These are phyloP conservation scores for Flaveria linearis DNA, from an alignment of 129 eudicot genomes.

Conservation along the genomic window DNA sequence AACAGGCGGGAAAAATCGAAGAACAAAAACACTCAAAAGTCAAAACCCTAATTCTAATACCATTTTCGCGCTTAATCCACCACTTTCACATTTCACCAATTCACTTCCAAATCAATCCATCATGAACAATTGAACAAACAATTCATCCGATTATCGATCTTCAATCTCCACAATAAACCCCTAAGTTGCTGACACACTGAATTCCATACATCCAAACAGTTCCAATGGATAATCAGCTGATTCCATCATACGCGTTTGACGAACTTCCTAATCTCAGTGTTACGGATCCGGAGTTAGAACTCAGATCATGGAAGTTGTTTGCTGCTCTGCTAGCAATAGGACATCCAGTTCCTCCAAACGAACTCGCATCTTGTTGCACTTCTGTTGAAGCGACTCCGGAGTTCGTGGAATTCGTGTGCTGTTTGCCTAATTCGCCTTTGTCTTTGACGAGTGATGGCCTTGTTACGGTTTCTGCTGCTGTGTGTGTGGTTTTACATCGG, in stretches of 20 bases:
- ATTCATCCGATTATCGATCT: not conserved
- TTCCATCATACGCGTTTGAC: conserved; percentile 29
- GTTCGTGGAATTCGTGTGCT: conserved; percentile 50
- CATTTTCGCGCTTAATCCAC: conserved; percentile 33
- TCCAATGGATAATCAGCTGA: conserved; percentile 42
- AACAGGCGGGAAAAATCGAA: conserved; percentile 37
- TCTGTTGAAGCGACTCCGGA: conserved; percentile 41
- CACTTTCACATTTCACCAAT: conserved; percentile 14
- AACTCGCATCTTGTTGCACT: conserved; percentile 51
- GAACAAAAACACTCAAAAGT: conserved; percentile 31
- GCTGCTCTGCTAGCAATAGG: conserved; percentile 51
- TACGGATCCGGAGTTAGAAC: conserved; percentile 29
- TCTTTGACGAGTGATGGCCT: conserved; percentile 31
- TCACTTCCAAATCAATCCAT: conserved; percentile 12
- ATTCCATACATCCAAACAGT: conserved; percentile 26
- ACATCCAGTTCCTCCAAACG: conserved; percentile 46
- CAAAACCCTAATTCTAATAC: conserved; percentile 29
- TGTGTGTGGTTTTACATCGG: conserved; percentile 34
- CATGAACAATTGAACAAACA: conserved; percentile 14
- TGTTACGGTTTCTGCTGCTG: conserved; percentile 51
- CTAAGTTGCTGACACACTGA: conserved; percentile 14
- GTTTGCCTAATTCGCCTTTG: conserved; percentile 68
- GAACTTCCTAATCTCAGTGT: conserved; percentile 21
- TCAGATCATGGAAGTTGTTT: conserved; percentile 64
- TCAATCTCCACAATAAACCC: conserved; percentile 3